Base-by-base conservation (phyloP, 768 basidiomycete species). In the Neoboletus magnificus region DNA sequence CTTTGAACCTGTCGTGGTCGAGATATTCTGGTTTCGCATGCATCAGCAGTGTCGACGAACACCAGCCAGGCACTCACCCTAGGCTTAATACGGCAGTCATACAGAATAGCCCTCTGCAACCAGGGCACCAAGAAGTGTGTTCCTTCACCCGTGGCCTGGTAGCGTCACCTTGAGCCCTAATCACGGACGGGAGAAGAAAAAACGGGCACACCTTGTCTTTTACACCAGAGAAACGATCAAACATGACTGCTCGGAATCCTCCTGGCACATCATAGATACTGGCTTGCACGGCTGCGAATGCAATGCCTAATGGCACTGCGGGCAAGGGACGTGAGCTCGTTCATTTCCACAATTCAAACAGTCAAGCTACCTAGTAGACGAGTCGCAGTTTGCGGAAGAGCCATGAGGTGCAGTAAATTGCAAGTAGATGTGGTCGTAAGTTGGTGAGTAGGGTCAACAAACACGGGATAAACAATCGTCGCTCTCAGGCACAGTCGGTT, bases 1-100 rank as follows among this genome's bases (percentile, higher is more conserved):
- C 71, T 98, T 98, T 11, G 95, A 98, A 33, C 97, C 97, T 23
- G 97, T 98, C 2, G 91, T 97, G 2, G 97, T 98, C n/a, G 91
- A 94, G 54, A 98, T 98, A 68, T 97, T 97, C 92, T 96, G 60
- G 57, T 18, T 37, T 16, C 54, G 29, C 7, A 29, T 48, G 4
- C 32, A n/a, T 60, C 43, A 60, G 60, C 16, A 32, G 1, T 18
- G 29, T 48, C 47, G 27, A 37, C 35, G 30, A 52, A 47, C 43
- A 22, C 44, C 29, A n/a, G 23, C 33, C 22, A 46, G 40, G 25
- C 13, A 72, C 85, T 63, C 62, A 93, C 94, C 65, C 95, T 79
- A 45, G 96, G 96, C 74, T 98, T 98, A 67, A 93, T 98, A 55
- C 97, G 86, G 61, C 93, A 95, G 78, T 99, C 97, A 68, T 96